phyloP scores from a whole-genome alignment of 2,329 filamentous ascomycete species.

The Pestalotiopsis sp. region DNA sequence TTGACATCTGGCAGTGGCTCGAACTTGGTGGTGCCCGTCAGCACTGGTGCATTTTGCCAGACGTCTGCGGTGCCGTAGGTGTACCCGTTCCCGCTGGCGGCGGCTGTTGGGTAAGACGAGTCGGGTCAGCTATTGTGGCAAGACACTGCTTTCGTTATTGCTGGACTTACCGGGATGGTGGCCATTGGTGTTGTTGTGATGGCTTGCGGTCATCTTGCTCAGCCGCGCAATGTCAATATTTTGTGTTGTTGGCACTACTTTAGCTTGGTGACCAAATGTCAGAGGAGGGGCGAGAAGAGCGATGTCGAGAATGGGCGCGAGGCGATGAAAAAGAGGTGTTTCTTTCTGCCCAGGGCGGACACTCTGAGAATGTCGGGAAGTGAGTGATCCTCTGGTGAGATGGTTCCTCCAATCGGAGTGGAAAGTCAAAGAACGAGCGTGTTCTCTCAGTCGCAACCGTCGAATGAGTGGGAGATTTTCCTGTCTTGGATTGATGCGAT shows the following conservation, averaged over 20 bases:
- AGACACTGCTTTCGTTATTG: background rate
- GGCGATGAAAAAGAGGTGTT: background rate
- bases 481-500: background rate
- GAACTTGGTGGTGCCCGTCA: constrained; percentile 72
- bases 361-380: background rate
- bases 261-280: background rate
- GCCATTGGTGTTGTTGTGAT: background rate
- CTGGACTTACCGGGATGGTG: constrained; percentile 7
- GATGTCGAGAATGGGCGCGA: background rate
- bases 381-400: background rate
- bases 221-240: background rate
- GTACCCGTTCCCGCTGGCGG: constrained; percentile 15
- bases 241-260: background rate
- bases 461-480: background rate
- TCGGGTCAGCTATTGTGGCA: background rate
- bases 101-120: constrained; percentile 16
- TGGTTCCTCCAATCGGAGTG: background rate
- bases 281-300: background rate
- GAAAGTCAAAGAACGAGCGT: background rate
- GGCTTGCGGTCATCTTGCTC: constrained; percentile 8
- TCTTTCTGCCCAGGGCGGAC: background rate
- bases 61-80: constrained; percentile 48
- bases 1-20: constrained; percentile 69
- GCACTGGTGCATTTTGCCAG: constrained; percentile 72
- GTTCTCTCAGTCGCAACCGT: background rate